These are phyloP conservation scores for Oryza rufipogon DNA, from an alignment of 176 grass and related monocot genomes.

Conservation along the genomic window DNA sequence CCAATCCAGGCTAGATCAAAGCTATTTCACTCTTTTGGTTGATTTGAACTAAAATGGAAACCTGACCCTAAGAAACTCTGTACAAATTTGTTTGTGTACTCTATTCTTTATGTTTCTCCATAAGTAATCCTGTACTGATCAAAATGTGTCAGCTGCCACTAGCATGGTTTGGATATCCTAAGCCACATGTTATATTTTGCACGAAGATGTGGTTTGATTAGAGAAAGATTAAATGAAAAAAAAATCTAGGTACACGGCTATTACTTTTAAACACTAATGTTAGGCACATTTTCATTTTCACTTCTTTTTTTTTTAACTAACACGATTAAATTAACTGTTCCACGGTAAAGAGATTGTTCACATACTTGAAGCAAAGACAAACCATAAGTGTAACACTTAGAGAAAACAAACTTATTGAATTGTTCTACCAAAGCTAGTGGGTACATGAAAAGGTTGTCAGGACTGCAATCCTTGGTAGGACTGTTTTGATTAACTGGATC, in stretches of 20 bases:
- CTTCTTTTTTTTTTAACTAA: background rate
- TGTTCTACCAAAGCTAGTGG: background rate
- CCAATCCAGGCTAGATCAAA: slow-evolving; percentile 20
- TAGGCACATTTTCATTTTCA: background rate
- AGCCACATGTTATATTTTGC: slow-evolving; percentile 19
- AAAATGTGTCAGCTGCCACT: background rate
- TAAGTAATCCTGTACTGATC: background rate
- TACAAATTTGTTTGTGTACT: background rate
- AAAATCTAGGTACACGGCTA: background rate
- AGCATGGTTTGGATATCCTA: background rate
- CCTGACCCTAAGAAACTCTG: background rate
- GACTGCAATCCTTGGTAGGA: background rate
- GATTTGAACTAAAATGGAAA: slow-evolving; percentile 22
- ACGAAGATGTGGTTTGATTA: background rate
- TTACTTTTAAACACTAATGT: background rate
- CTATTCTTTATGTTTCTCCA: background rate
- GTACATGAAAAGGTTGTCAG: background rate
- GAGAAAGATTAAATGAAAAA: slow-evolving; percentile 6
- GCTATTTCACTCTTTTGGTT: background rate
- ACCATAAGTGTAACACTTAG: background rate
- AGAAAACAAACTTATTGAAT: background rate
- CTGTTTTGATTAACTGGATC: background rate
- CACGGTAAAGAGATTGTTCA: background rate
- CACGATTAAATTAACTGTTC: background rate
- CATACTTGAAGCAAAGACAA: background rate